Percentiles rank a stretch among this genome's conserved stretches.
These are phyloP conservation scores for Tulasnella sp. DNA, from an alignment of 768 basidiomycete genomes.

Conservation along the genomic window DNA sequence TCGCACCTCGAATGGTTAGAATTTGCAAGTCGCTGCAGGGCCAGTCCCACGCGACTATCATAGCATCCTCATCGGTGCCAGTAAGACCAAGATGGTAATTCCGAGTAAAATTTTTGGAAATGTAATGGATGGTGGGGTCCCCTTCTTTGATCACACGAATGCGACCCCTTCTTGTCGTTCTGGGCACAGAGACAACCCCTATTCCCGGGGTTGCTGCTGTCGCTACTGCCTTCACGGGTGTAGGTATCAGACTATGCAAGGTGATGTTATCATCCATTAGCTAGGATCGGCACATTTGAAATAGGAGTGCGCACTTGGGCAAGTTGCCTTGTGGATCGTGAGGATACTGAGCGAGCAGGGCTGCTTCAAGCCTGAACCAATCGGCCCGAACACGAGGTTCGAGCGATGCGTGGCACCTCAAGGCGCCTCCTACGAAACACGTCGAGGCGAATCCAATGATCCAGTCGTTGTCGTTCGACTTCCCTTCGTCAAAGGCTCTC, in stretches of 20 bases:
- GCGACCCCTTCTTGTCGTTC: not conserved
- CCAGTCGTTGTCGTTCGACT: not conserved
- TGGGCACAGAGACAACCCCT: not conserved
- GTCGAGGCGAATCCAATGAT: not conserved
- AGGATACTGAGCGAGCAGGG: not conserved
- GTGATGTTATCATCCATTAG: not conserved
- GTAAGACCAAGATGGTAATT: not conserved
- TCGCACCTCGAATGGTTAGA: not conserved
- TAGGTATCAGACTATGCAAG: not conserved
- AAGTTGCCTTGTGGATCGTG: not conserved
- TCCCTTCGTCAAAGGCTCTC: not conserved
- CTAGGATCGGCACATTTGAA: not conserved
- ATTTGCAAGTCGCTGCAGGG: not conserved
- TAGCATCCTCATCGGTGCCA: not conserved
- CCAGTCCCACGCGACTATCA: not conserved
- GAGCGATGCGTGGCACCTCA: too few relatives aligned
- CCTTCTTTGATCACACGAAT: not conserved
- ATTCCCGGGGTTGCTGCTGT: not conserved
- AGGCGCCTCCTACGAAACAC: not conserved
- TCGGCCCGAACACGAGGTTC: not conserved
- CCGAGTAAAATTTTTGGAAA: not conserved
- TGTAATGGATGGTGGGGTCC: not conserved
- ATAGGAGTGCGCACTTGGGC: not conserved
- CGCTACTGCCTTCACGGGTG: not conserved
- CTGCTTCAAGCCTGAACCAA: not conserved